Percentiles rank a stretch among this genome's conserved stretches.
Evolutionary conservation across 2,329 filamentous ascomycete genomes (phyloP).

Genomic region (Cladosporium halotolerans): DNA sequence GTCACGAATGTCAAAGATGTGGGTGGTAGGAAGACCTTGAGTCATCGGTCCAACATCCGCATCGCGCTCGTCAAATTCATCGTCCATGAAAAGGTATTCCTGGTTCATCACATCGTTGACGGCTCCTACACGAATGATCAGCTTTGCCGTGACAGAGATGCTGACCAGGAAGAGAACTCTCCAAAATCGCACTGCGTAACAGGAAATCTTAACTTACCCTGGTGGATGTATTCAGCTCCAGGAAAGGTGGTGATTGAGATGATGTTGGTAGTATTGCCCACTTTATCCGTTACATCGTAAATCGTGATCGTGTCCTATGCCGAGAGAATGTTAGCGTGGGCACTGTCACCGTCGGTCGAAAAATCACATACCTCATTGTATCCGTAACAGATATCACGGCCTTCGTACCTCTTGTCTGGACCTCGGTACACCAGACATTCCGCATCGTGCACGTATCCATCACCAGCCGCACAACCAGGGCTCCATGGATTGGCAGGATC

Average conservation of each 20-base stretch:
- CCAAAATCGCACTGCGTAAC: constrained; percentile 24
- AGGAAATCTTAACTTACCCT: constrained; percentile 43
- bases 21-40: constrained; percentile 39
- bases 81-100: constrained; percentile 46
- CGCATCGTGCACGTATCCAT: constrained; percentile 53
- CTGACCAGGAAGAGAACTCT: background rate
- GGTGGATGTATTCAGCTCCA: constrained; percentile 47
- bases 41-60: constrained; percentile 24
- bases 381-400: constrained; percentile 46
- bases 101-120: constrained; percentile 35
- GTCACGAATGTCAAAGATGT: constrained; percentile 39
- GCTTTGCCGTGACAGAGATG: background rate
- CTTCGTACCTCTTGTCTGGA: constrained; percentile 41
- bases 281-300: constrained; percentile 44
- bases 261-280: constrained; percentile 28
- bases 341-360: too few species aligned
- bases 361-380: constrained; percentile 37
- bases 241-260: constrained; percentile 46
- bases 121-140: background rate
- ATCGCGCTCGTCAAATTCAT: constrained; percentile 48
- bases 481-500: constrained; percentile 45
- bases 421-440: constrained; percentile 50
- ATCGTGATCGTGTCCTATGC: constrained; percentile 36
- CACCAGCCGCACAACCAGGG: constrained; percentile 45
- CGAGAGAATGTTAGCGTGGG: too few species aligned